Percentiles rank a stretch among this genome's conserved stretches.
Evolutionary conservation across 192 early-diverging fungal genomes (phyloP).

Genomic region (Thamnidium elegans): DNA sequence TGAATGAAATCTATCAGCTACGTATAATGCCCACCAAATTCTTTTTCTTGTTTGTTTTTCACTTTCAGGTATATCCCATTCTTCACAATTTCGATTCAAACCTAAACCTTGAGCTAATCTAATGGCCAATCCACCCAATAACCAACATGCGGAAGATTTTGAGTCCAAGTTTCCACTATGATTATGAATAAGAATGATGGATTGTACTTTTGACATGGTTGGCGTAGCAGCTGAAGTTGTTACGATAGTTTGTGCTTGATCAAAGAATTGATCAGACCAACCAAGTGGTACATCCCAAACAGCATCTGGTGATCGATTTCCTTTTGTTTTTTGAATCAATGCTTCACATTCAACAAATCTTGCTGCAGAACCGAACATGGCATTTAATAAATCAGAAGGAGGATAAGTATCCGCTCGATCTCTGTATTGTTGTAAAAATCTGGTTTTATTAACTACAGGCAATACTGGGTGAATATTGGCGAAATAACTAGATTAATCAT

Average conservation of each 20-base stretch:
- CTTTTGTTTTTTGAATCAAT: slow-evolving; percentile 12
- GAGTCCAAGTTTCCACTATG: slow-evolving; percentile 34
- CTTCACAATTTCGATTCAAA: slow-evolving; percentile 62
- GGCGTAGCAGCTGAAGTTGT: slow-evolving; percentile 10
- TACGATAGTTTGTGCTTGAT: slow-evolving; percentile 20
- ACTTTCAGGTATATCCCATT: slow-evolving; percentile 51
- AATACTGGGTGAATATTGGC: slow-evolving; percentile 65
- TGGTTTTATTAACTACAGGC: slow-evolving; percentile 63
- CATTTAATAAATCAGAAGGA: slow-evolving; percentile 24
- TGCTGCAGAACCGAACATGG: slow-evolving; percentile 37
- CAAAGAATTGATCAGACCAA: slow-evolving; percentile 38
- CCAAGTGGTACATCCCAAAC: slow-evolving; percentile 32
- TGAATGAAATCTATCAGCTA: slow-evolving; percentile 66
- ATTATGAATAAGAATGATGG: slow-evolving; percentile 34
- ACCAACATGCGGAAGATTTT: slow-evolving; percentile 32
- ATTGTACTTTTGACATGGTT: slow-evolving; percentile 34
- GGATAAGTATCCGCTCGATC: slow-evolving; percentile 30
- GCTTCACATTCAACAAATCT: slow-evolving; percentile 31
- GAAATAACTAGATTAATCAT: slow-evolving; percentile 47
- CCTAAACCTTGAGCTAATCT: slow-evolving; percentile 67
- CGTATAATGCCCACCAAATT: slow-evolving; percentile 73
- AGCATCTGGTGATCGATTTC: slow-evolving; percentile 12
- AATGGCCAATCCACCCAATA: slow-evolving; percentile 22
- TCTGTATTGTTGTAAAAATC: slow-evolving; percentile 50
- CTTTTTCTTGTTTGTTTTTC: slow-evolving; percentile 67